phyloP scores from a whole-genome alignment of 2,329 filamentous ascomycete species.

The Hirsutella rhossiliensis region DNA sequence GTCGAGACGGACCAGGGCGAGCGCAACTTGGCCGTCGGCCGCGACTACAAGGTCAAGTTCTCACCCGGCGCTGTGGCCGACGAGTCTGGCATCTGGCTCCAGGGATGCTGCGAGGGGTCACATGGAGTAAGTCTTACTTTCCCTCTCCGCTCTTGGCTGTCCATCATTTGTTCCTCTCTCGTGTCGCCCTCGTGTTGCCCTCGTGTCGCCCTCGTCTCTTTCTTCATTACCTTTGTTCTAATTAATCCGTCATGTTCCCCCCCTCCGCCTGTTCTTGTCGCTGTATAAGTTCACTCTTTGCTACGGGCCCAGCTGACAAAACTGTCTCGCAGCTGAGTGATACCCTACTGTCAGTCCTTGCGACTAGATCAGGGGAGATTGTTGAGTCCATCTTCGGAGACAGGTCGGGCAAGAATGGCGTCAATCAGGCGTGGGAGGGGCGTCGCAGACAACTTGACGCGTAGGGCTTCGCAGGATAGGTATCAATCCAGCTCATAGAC shows the following conservation, averaged over 20 bases:
- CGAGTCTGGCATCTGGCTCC: constrained; percentile 76
- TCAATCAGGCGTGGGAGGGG: too few relatives aligned
- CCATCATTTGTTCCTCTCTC: neutral
- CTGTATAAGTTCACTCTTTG: too few relatives aligned
- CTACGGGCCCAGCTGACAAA: constrained; percentile 7
- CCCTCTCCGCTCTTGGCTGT: neutral
- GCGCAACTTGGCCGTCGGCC: constrained; percentile 50
- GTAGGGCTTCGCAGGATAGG: too few relatives aligned
- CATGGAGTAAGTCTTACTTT: constrained; percentile 62
- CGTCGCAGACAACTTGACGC: too few relatives aligned
- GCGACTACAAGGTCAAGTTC: constrained; percentile 72
- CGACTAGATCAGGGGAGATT: constrained; percentile 65
- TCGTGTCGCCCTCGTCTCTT: too few relatives aligned
- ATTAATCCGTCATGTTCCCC: too few relatives aligned
- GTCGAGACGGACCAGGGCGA: constrained; percentile 24
- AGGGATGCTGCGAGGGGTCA: constrained; percentile 86
- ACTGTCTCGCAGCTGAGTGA: constrained; percentile 52
- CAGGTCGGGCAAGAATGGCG: neutral
- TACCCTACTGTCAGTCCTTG: constrained; percentile 67
- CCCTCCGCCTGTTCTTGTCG: too few relatives aligned
- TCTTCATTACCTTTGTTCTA: too few relatives aligned
- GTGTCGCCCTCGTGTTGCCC: neutral
- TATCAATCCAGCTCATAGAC: too few relatives aligned
- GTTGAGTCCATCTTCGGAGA: constrained; percentile 59
- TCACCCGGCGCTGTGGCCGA: constrained; percentile 53